Evolutionary conservation across 768 basidiomycete genomes (phyloP), one percentile per base, ranked within the genome.

Genomic region (Auricularia auricula-judae): DNA sequence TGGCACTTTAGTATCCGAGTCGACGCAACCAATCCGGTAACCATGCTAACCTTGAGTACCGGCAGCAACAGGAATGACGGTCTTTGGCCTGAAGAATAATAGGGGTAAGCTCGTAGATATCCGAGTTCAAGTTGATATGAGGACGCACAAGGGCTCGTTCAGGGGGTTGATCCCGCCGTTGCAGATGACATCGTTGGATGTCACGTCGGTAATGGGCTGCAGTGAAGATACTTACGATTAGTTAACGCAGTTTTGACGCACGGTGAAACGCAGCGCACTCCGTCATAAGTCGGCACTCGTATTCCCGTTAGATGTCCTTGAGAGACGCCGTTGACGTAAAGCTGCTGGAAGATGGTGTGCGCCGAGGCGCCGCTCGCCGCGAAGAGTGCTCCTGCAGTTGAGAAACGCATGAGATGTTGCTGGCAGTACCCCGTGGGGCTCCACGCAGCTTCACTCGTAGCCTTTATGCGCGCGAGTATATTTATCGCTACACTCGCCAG

Each of bases 141-240:
- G 11, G 11, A 51, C 47, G 4, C 21, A 51, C 47, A 51, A 21
- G 5, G 47, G 47, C 47, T 51, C 11, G 18, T 51, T 51, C 18
- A 51, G 16, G 5, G 47, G 47, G 47, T 51, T 51, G 47, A 21
- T 81, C 10, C 82, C 82, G 23, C 83, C 82, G 62, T 85, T 85
- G 77, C 84, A 85, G 64, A 84, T 85, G 61, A 81, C 33, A 59
- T 66, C 79, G 72, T 82, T 82, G 1, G 81, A 82, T 7, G 77
- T 82, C 11, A 85, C 82, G 68, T 84, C 80, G 16, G 72, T 82
- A 64, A 86, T 83, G 14, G 83, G 82, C 82, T 84, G 62, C 3
- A 29, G 18, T 16, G 36, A 53, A 39, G 35, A 76, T 72, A 61
- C 80, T 67, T 67, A 81, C 80, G 21, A 51, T 80, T 29, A 29